phyloP scores from a whole-genome alignment of 1,284 basidiomycete species.

The Sparassis latifolia region DNA sequence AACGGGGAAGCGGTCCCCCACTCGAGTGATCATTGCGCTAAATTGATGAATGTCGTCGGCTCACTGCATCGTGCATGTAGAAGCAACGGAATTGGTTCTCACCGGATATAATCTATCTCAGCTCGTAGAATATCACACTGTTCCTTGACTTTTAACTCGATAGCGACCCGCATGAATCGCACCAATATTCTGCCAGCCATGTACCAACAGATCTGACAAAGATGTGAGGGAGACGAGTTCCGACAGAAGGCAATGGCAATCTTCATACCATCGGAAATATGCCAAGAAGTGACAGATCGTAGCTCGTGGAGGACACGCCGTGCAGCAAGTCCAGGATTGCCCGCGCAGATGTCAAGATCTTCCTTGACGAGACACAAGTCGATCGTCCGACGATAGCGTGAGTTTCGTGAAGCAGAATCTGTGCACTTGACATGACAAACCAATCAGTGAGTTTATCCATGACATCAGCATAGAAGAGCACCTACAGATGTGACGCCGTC shows the following conservation, averaged over 20 bases:
- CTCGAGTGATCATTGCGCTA: constrained; percentile 52
- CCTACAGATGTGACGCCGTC: constrained; percentile 59
- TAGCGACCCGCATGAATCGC: constrained; percentile 54
- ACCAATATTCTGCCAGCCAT: constrained; percentile 57
- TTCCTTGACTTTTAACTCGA: constrained; percentile 43
- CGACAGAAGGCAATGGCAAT: constrained; percentile 1
- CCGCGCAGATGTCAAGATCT: constrained; percentile 57
- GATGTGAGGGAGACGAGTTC: constrained; percentile 3
- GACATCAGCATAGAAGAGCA: constrained; percentile 8
- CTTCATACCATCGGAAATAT: constrained; percentile 49
- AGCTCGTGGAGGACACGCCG: constrained; percentile 59
- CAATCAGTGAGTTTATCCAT: not conserved
- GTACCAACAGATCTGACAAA: constrained; percentile 60
- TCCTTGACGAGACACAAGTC: constrained; percentile 61
- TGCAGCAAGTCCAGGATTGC: constrained; percentile 65
- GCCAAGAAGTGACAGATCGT: constrained; percentile 59
- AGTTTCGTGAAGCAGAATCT: constrained; percentile 64
- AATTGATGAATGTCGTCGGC: too few species aligned
- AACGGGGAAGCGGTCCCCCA: constrained; percentile 59
- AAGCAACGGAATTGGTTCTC: constrained; percentile 11
- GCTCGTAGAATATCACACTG: constrained; percentile 48
- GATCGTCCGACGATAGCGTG: constrained; percentile 52
- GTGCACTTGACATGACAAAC: constrained; percentile 35
- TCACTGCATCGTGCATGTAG: too few species aligned
- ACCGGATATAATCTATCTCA: constrained; percentile 65